Conservation (phyloP, 768 basidiomycete species). For the Mycena metata region DNA sequence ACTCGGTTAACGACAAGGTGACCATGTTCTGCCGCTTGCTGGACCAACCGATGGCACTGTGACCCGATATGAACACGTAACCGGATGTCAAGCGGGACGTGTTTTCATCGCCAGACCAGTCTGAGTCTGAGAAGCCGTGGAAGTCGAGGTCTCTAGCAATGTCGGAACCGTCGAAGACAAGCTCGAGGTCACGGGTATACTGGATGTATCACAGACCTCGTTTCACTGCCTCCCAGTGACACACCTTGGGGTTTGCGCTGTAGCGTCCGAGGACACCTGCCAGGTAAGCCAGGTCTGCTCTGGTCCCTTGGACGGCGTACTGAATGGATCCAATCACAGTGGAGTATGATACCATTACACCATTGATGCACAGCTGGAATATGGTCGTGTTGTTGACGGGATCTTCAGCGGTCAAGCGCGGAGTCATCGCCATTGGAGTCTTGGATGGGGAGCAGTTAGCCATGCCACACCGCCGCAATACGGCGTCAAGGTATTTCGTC, state of each 20-base stretch:
- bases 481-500: too few species aligned
- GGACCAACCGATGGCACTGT: not conserved
- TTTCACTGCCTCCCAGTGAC: too few species aligned
- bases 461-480: too few species aligned
- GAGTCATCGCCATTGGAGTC: constrained; percentile 1
- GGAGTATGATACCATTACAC: constrained; percentile 1
- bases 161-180: too few species aligned
- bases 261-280: constrained; percentile 8
- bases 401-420: not conserved
- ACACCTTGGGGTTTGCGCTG: too few species aligned
- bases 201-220: too few species aligned
- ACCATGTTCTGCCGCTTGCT: not conserved
- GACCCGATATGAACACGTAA: not conserved
- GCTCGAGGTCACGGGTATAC: too few species aligned
- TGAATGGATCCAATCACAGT: constrained; percentile 4
- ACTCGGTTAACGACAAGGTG: not conserved
- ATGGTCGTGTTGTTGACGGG: constrained; percentile 3
- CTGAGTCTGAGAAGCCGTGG: not conserved
- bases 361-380: not conserved
- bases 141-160: too few species aligned
- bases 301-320: constrained; percentile 12
- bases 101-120: not conserved
- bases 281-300: constrained; percentile 9
- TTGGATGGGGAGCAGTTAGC: too few species aligned
- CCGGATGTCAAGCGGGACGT: not conserved